phyloP scores from a whole-genome alignment of 192 early-diverging fungal genomes.

The Rhizophagus sp. region DNA sequence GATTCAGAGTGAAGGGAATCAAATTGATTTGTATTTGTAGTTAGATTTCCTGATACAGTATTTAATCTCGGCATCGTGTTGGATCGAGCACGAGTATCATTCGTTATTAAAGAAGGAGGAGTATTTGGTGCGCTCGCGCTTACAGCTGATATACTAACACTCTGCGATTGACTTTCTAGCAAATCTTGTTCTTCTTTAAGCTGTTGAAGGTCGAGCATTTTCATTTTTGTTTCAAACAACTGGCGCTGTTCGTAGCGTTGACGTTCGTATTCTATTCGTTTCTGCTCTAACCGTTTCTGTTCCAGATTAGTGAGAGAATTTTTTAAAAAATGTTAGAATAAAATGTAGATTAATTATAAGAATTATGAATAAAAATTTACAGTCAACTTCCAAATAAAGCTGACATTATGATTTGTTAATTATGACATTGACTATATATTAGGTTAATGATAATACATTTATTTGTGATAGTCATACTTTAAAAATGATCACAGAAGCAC shows the following conservation, averaged over 20 bases:
- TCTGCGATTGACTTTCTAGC: constrained; percentile 32
- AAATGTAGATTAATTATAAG: not conserved
- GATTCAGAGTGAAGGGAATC: constrained; percentile 25
- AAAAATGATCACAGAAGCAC: not conserved
- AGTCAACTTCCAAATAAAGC: not conserved
- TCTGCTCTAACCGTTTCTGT: constrained; percentile 44
- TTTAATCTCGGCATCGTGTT: constrained; percentile 35
- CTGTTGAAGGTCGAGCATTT: constrained; percentile 49
- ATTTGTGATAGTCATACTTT: not conserved
- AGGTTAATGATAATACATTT: too few species aligned
- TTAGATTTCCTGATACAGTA: constrained; percentile 29
- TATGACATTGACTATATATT: too few species aligned
- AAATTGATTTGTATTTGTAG: constrained; percentile 26
- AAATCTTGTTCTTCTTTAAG: constrained; percentile 49
- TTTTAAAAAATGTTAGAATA: not conserved
- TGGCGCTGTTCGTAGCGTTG: constrained; percentile 43
- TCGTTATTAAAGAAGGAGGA: constrained; percentile 3
- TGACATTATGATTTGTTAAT: too few species aligned
- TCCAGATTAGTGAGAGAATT: too few species aligned
- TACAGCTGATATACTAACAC: not conserved
- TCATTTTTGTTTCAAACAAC: constrained; percentile 52
- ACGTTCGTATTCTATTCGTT: constrained; percentile 47
- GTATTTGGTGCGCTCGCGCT: constrained; percentile 21
- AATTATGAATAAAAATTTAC: not conserved
- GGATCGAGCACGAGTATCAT: constrained; percentile 34